Conservation (phyloP, 2,329 filamentous ascomycete species). For the Plenodomus lindquistii region DNA sequence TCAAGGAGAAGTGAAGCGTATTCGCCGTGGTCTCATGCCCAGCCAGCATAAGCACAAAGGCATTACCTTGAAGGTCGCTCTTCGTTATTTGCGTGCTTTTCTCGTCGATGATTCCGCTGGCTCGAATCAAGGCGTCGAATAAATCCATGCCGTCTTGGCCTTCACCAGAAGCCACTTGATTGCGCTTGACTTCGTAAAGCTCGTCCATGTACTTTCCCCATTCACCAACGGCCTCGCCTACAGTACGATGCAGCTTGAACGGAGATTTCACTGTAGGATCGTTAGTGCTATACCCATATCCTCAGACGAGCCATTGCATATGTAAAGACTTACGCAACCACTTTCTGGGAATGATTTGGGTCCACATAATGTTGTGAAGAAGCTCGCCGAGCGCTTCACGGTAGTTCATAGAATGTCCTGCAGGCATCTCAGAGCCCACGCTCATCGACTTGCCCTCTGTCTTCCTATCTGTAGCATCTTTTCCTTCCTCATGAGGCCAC, state of each 20-base stretch:
- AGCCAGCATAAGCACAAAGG: constrained; percentile 66
- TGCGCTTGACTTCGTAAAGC: constrained; percentile 65
- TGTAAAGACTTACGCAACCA: constrained; percentile 52
- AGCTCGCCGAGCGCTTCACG: constrained; percentile 64
- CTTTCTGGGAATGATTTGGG: constrained; percentile 64
- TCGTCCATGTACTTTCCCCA: constrained; percentile 72
- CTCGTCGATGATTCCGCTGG: constrained; percentile 38
- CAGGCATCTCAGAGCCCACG: constrained; percentile 35
- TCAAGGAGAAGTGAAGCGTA: constrained; percentile 70
- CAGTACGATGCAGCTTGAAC: constrained; percentile 54
- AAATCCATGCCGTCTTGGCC: constrained; percentile 57
- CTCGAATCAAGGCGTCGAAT: constrained; percentile 51
- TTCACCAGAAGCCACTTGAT: constrained; percentile 44
- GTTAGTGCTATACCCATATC: constrained; percentile 5
- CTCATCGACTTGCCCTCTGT: constrained; percentile 33
- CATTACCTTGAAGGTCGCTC: constrained; percentile 71
- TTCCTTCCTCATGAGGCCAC: constrained; percentile 63
- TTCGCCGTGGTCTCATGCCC: constrained; percentile 84
- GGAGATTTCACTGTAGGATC: constrained; percentile 32
- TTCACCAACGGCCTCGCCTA: constrained; percentile 62
- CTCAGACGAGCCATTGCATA: neutral
- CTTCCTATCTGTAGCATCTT: constrained; percentile 32
- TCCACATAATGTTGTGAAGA: constrained; percentile 65
- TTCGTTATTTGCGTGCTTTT: constrained; percentile 38
- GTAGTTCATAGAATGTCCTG: constrained; percentile 62